These are phyloP conservation scores for Xerocomus nothofagi DNA, from an alignment of 1,284 basidiomycete species.

Conservation along the genomic window DNA sequence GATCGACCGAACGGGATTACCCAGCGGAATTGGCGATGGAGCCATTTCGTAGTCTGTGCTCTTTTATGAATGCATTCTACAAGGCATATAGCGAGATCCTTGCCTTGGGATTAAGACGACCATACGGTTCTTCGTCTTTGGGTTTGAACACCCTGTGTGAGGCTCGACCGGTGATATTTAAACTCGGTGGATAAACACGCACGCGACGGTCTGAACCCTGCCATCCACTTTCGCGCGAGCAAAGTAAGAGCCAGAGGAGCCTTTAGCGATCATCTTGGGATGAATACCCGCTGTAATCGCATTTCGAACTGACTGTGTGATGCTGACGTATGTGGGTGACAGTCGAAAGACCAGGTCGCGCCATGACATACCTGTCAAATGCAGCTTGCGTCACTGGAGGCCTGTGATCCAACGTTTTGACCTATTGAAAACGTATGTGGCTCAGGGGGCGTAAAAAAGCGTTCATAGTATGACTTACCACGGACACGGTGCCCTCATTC, in stretches of 20 bases:
- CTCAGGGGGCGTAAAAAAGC: conserved; percentile 3
- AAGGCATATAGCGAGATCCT: background rate
- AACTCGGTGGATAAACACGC: conserved; percentile 32
- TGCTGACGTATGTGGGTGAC: conserved; percentile 38
- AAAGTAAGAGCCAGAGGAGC: conserved; percentile 87
- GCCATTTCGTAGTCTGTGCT: conserved; percentile 81
- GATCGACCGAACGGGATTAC: conserved; percentile 83
- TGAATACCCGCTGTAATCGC: conserved; percentile 78
- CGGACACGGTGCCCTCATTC: conserved; percentile 19
- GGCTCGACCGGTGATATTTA: conserved; percentile 3
- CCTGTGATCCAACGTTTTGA: conserved; percentile 78
- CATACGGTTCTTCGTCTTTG: conserved; percentile 88
- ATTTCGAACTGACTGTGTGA: conserved; percentile 63
- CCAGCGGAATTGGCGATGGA: conserved; percentile 83
- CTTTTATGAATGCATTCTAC: conserved; percentile 6
- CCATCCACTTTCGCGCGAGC: conserved; percentile 73
- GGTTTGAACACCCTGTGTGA: conserved; percentile 78
- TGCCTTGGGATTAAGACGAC: conserved; percentile 80
- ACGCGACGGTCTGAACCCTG: conserved; percentile 76
- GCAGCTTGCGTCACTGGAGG: conserved; percentile 69
- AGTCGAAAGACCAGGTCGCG: background rate
- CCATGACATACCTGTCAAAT: conserved; percentile 60
- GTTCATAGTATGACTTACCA: conserved; percentile 20
- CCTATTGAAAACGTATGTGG: conserved; percentile 33
- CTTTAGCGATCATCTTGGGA: conserved; percentile 86